phyloP scores from a whole-genome alignment of 2,329 filamentous ascomycete genomes.

The Domatiomyces catenatus region DNA sequence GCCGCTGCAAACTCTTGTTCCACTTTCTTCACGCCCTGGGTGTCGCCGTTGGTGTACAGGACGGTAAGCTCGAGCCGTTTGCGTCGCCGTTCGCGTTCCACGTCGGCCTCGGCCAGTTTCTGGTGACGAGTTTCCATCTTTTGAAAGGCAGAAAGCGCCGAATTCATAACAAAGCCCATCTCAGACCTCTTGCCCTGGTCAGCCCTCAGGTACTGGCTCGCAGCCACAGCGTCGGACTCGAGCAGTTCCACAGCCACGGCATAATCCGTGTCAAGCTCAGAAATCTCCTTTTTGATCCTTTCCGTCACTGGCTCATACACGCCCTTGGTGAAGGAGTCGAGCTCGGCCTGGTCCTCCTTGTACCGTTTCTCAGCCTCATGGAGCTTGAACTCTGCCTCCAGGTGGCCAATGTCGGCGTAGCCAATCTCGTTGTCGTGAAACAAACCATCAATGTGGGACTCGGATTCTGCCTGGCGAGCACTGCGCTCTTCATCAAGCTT shows the following conservation, averaged over 20 bases:
- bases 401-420: slow-evolving; percentile 40
- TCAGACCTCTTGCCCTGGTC: slow-evolving; percentile 19
- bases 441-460: slow-evolving; percentile 37
- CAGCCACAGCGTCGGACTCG: slow-evolving; percentile 25
- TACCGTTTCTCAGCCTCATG: slow-evolving; percentile 36
- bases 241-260: slow-evolving; percentile 29
- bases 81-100: slow-evolving; percentile 39
- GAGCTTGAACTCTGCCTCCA: slow-evolving; percentile 41
- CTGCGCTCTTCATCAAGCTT: slow-evolving; percentile 34
- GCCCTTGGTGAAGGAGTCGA: slow-evolving; percentile 33
- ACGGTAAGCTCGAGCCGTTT: slow-evolving; percentile 39
- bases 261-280: slow-evolving; percentile 32
- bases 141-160: slow-evolving; percentile 31
- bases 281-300: slow-evolving; percentile 35
- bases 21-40: slow-evolving; percentile 34
- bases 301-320: slow-evolving; percentile 38
- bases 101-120: slow-evolving; percentile 33
- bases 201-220: slow-evolving; percentile 14
- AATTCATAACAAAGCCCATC: slow-evolving; percentile 29
- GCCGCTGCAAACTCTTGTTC: slow-evolving; percentile 35
- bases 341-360: slow-evolving; percentile 38
- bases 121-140: slow-evolving; percentile 36
- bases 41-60: slow-evolving; percentile 31
- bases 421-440: slow-evolving; percentile 43
- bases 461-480: slow-evolving; percentile 36